A percentile compares a stretch with the other conserved stretches of the same genome.
These are phyloP conservation scores for Eimeria acervulina DNA, from an alignment of 169 alveolate species.

Conservation along the genomic window DNA sequence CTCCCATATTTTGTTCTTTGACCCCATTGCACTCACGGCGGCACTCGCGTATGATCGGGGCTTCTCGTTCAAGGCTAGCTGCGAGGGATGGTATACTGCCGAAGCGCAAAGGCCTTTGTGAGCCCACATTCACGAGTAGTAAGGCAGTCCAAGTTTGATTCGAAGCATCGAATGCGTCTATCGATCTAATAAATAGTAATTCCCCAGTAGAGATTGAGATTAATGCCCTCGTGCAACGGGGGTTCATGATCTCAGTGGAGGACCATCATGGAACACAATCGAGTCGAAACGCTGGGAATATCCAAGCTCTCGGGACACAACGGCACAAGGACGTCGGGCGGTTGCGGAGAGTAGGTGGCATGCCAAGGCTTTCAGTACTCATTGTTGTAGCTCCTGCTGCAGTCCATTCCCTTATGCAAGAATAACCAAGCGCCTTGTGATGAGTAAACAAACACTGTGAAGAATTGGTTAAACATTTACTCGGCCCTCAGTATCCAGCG, in stretches of 20 bases:
- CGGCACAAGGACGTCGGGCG: neutral
- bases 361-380: neutral
- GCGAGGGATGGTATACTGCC: neutral
- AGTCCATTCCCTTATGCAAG: no score
- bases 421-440: no score
- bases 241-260: neutral
- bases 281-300: neutral
- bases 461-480: neutral
- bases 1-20: neutral
- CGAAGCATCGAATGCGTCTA: neutral
- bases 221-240: neutral
- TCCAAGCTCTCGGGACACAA: neutral
- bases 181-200: neutral
- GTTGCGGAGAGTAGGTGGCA: neutral
- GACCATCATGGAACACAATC: neutral
- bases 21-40: neutral
- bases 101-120: neutral
- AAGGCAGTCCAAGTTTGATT: neutral
- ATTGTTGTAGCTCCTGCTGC: no score
- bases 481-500: neutral
- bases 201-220: neutral
- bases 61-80: neutral
- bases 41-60: neutral
- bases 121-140: neutral
- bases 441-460: neutral